Percentiles rank a stretch among this genome's conserved stretches.
These are phyloP conservation scores for Hypoxylon subgilvum DNA, from an alignment of 495 filamentous ascomycete genomes.

Conservation along the genomic window DNA sequence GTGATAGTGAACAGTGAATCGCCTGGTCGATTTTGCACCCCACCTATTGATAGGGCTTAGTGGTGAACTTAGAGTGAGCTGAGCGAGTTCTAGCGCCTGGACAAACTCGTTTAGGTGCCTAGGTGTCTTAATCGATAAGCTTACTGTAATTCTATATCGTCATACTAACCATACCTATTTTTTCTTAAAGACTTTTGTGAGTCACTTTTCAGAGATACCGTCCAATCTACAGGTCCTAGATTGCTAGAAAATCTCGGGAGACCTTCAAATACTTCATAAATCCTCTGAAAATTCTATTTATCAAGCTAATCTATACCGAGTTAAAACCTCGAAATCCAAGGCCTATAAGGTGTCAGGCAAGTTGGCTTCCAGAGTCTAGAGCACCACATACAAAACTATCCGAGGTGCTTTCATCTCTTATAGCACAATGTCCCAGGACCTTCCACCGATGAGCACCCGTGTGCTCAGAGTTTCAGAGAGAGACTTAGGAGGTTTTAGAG, in stretches of 20 bases:
- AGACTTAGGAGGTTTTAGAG: slow-evolving; percentile 32
- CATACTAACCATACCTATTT: too few relatives aligned
- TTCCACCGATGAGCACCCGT: slow-evolving; percentile 23
- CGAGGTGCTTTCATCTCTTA: slow-evolving; percentile 34
- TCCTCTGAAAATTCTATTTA: too few relatives aligned
- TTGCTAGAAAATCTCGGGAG: too few relatives aligned
- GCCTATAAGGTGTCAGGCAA: slow-evolving; percentile 15
- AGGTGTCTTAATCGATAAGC: slow-evolving; percentile 29
- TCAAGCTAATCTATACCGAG: too few relatives aligned
- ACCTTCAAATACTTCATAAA: too few relatives aligned
- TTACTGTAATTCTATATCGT: slow-evolving; percentile 26
- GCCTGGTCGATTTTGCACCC: slow-evolving; percentile 12
- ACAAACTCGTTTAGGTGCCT: background rate
- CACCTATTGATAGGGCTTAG: slow-evolving; percentile 17
- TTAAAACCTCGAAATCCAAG: background rate
- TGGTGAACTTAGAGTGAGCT: background rate
- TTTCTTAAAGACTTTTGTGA: too few relatives aligned
- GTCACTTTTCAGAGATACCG: too few relatives aligned
- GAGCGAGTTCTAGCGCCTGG: background rate
- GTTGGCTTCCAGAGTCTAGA: slow-evolving; percentile 31
- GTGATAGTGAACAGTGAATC: background rate
- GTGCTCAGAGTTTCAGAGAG: slow-evolving; percentile 25
- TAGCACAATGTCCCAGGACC: slow-evolving; percentile 40
- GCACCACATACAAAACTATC: slow-evolving; percentile 21
- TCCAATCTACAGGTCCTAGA: too few relatives aligned